Base-by-base conservation (phyloP, 495 filamentous ascomycete species). In the Parathielavia appendiculata region DNA sequence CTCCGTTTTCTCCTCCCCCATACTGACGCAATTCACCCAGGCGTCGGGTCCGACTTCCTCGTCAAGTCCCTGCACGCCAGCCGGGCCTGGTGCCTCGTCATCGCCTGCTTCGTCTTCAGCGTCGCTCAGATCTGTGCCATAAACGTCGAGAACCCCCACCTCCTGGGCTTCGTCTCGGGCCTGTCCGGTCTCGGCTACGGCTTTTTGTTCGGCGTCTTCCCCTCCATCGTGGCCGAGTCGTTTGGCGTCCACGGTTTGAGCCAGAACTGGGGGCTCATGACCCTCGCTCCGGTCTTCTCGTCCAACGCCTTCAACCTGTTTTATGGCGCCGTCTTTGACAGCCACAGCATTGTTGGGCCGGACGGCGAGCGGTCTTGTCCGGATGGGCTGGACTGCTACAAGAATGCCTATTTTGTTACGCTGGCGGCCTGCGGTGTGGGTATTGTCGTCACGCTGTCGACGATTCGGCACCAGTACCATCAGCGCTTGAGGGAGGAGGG, bases 251-350 rank as follows among this genome's bases (percentile, higher is more conserved):
- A 83, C 58, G 92, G 93, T n/a, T 77, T 98, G 19, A 86, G 82
- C 62, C 86, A 89, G 70, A 95, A 95, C 71, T 98, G 92, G 90
- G 93, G 93, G 35, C 86, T 84, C 62, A 96, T 98, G 88, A 97
- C 88, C 0, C 74, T 97, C 17, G 83, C 86, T 13, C 91, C 92
- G 0, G 86, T 95, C 6, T 73, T 96, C 51, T 89, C 83, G 17
- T 89, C 89, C 41, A 95, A 97, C 56, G 71, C 96, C 34, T 97
- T 97, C 76, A 97, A 97, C 71, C 71, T 97, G 5, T 80, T 90
- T 45, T 98, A 97, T 68, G 89, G 89, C 49, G 67, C 69, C 35
- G 82, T 97, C 9, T 95, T 88, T 68, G 92, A 98, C 70, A 72
- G 72, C 17, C 91, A 96, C 71, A 90, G 82, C 45, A 74, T 85